Evolutionary conservation across 805 yeast genomes (phyloP).

Genomic region (Metschnikowia peoriensis): DNA sequence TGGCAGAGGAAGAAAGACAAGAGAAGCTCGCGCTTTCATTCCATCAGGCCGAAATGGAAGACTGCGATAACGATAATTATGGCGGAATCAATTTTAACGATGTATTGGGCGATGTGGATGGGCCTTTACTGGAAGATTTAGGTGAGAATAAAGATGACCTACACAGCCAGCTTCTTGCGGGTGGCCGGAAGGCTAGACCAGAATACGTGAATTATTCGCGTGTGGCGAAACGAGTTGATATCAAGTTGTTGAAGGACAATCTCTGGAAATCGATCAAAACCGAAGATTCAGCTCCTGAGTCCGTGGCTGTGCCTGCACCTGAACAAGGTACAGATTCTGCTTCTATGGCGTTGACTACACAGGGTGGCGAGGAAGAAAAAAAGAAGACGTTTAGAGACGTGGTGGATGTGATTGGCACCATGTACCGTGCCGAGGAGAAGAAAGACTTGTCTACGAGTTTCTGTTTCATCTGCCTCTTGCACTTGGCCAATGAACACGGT

Average conservation of each 20-base stretch:
- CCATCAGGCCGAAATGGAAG: slow-evolving; percentile 43
- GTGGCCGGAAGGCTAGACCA: slow-evolving; percentile 31
- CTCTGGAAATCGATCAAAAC: slow-evolving; percentile 59
- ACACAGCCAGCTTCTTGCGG: slow-evolving; percentile 21
- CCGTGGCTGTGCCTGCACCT: not conserved
- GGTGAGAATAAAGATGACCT: slow-evolving; percentile 14
- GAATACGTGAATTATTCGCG: slow-evolving; percentile 58
- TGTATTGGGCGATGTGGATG: slow-evolving; percentile 33
- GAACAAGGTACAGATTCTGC: slow-evolving; percentile 15
- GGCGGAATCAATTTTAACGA: slow-evolving; percentile 45
- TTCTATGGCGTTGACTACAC: slow-evolving; percentile 18
- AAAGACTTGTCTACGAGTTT: slow-evolving; percentile 80
- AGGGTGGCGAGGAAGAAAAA: slow-evolving; percentile 19
- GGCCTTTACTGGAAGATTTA: slow-evolving; percentile 7
- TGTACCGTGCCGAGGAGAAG: slow-evolving; percentile 55
- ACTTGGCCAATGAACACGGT: slow-evolving; percentile 85
- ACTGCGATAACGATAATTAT: slow-evolving; percentile 35
- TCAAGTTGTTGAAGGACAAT: slow-evolving; percentile 67
- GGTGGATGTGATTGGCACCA: slow-evolving; percentile 46
- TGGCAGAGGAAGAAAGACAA: slow-evolving; percentile 31
- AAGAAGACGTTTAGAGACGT: slow-evolving; percentile 42
- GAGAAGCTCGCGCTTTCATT: slow-evolving; percentile 35
- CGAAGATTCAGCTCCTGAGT: slow-evolving; percentile 16
- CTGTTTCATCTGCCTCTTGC: slow-evolving; percentile 79
- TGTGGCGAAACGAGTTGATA: slow-evolving; percentile 77